These are phyloP conservation scores for Lepidium aucheri DNA, from an alignment of 345 rosid species.

Conservation along the genomic window DNA sequence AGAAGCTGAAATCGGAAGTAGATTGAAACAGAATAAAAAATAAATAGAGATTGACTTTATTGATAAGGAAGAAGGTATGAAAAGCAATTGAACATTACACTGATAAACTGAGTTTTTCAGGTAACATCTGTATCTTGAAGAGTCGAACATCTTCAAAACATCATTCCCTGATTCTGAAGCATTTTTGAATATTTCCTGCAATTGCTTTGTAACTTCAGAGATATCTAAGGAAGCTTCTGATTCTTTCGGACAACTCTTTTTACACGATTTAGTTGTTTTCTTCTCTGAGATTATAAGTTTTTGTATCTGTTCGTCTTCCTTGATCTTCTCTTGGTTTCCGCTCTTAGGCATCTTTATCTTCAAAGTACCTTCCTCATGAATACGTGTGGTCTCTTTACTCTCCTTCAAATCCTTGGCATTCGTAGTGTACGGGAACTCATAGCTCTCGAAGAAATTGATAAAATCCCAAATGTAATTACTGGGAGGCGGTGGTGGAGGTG, in stretches of 20 bases:
- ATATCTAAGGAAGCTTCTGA: not conserved
- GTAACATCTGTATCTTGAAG: conserved; percentile 21
- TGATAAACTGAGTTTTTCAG: conserved; percentile 16
- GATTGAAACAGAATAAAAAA: not conserved
- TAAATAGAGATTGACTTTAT: not conserved
- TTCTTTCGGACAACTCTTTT: not conserved
- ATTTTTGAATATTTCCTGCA: conserved; percentile 17
- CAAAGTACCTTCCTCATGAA: not conserved
- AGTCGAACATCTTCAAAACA: conserved; percentile 25
- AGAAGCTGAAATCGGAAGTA: conserved; percentile 13
- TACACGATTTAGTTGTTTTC: not conserved
- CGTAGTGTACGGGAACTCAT: conserved; percentile 14
- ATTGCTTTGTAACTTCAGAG: not conserved
- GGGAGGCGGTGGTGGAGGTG: conserved; percentile 43
- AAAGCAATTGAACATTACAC: not conserved
- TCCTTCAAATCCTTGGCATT: conserved; percentile 4
- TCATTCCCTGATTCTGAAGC: conserved; percentile 28
- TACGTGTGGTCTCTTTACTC: not conserved
- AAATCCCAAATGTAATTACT: conserved; percentile 53
- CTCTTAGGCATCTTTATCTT: not conserved
- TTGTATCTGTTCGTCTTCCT: not conserved
- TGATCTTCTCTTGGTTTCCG: not conserved
- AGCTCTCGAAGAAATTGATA: conserved; percentile 39
- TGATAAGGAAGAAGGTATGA: not conserved
- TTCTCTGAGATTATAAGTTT: conserved; percentile 3